Evolutionary conservation across 805 yeast species (phyloP).

Genomic region (Isabelozyma pseudorhagii): DNA sequence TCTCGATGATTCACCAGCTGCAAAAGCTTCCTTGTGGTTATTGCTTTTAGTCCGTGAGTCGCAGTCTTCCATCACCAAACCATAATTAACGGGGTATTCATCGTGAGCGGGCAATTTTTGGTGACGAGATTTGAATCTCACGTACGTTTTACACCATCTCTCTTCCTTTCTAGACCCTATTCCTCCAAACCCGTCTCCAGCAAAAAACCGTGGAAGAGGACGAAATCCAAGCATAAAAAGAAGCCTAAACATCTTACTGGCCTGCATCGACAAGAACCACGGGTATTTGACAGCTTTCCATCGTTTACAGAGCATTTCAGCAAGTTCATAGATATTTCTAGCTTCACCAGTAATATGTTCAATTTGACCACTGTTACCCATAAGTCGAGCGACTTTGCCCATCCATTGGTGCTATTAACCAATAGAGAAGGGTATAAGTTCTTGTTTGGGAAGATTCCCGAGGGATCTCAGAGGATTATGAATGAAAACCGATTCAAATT

Average conservation of each 20-base stretch:
- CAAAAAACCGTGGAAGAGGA: neutral
- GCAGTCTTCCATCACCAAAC: neutral
- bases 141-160: neutral
- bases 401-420: slow-evolving; percentile 54
- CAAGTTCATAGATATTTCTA: slow-evolving; percentile 10
- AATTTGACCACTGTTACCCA: slow-evolving; percentile 52
- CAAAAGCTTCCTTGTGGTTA: neutral
- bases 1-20: neutral
- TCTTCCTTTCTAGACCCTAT: neutral
- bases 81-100: neutral
- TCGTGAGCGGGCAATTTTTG: neutral
- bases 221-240: neutral
- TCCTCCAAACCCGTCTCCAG: neutral
- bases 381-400: slow-evolving; percentile 49
- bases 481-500: slow-evolving; percentile 58
- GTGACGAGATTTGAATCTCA: neutral
- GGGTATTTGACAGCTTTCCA: slow-evolving; percentile 2
- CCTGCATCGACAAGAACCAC: slow-evolving; percentile 7
- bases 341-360: slow-evolving; percentile 37
- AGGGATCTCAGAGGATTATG: slow-evolving; percentile 79
- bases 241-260: slow-evolving; percentile 1
- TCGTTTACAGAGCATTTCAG: slow-evolving; percentile 5
- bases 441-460: slow-evolving; percentile 77
- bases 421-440: slow-evolving; percentile 52
- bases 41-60: neutral